Percentiles rank a stretch among this genome's conserved stretches.
Conservation (phyloP, 345 rosid species). For the Salix udensis region DNA sequence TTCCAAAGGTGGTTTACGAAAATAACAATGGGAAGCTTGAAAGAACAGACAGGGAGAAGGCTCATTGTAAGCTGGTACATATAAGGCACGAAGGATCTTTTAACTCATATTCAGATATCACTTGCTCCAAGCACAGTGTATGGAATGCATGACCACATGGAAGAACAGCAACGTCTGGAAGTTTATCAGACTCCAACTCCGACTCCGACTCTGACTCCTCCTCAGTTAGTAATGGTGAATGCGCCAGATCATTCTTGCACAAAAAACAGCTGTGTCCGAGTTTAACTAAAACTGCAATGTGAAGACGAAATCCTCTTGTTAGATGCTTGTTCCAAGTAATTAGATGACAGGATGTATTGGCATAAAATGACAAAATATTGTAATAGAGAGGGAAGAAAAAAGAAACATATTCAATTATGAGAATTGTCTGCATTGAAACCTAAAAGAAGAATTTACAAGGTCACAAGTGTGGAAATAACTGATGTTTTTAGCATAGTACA, state of each 20-base stretch:
- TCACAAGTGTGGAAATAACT: neutral
- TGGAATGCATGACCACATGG: constrained; percentile 51
- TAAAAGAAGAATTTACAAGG: neutral
- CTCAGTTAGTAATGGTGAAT: constrained; percentile 7
- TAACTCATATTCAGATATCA: constrained; percentile 24
- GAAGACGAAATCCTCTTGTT: neutral
- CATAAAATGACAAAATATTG: neutral
- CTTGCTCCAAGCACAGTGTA: constrained; percentile 29
- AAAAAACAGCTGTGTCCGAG: constrained; percentile 30
- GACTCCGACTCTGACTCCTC: neutral
- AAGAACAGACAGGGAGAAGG: neutral
- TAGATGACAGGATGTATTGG: neutral
- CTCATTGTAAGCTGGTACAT: constrained; percentile 19
- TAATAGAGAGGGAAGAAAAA: no score
- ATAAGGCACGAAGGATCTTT: constrained; percentile 38
- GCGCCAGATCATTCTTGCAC: constrained; percentile 45
- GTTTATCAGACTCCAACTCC: constrained; percentile 25
- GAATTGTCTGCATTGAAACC: neutral
- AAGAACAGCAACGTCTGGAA: constrained; percentile 34
- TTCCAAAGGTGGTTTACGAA: neutral
- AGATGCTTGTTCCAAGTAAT: neutral
- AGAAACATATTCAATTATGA: neutral
- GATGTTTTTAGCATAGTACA: neutral
- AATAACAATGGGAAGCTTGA: no score
- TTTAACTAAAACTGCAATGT: neutral